A percentile compares a stretch with the other conserved stretches of the same genome.
These are phyloP conservation scores for Fusarium sterilihyphosum DNA, from an alignment of 2,329 filamentous ascomycete species.

Conservation along the genomic window DNA sequence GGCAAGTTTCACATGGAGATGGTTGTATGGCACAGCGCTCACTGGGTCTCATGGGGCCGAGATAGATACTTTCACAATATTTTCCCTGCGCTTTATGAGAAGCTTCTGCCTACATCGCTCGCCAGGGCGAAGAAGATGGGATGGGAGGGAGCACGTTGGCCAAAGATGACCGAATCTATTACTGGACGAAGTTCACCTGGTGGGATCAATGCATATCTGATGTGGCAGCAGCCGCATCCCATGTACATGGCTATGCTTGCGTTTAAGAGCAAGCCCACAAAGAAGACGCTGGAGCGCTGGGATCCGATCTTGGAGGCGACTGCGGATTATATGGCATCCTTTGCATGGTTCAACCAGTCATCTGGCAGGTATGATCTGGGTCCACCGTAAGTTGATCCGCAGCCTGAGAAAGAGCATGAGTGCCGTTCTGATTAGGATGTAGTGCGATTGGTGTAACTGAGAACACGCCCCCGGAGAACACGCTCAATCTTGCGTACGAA, in stretches of 20 bases:
- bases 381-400: slow-evolving; percentile 44
- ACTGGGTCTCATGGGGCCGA: slow-evolving; percentile 54
- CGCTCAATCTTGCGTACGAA: slow-evolving; percentile 68
- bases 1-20: slow-evolving; percentile 57
- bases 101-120: slow-evolving; percentile 54
- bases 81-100: slow-evolving; percentile 56
- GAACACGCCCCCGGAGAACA: slow-evolving; percentile 66
- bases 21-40: slow-evolving; percentile 54
- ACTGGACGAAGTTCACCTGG: slow-evolving; percentile 52
- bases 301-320: slow-evolving; percentile 60
- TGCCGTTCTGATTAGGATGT: not conserved
- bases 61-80: slow-evolving; percentile 49
- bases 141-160: slow-evolving; percentile 56
- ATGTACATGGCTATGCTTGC: slow-evolving; percentile 68
- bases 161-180: slow-evolving; percentile 48
- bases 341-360: slow-evolving; percentile 63
- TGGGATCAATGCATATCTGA: slow-evolving; percentile 68
- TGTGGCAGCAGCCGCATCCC: slow-evolving; percentile 70
- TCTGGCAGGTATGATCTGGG: slow-evolving; percentile 62
- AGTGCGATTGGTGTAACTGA: slow-evolving; percentile 59
- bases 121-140: slow-evolving; percentile 52
- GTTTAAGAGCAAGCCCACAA: slow-evolving; percentile 35
- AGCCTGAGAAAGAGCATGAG: too few relatives aligned
- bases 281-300: slow-evolving; percentile 61
- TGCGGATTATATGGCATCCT: slow-evolving; percentile 69